Evolutionary conservation across 495 filamentous ascomycete species (phyloP).

Genomic region (Talaromyces trachyspermus): DNA sequence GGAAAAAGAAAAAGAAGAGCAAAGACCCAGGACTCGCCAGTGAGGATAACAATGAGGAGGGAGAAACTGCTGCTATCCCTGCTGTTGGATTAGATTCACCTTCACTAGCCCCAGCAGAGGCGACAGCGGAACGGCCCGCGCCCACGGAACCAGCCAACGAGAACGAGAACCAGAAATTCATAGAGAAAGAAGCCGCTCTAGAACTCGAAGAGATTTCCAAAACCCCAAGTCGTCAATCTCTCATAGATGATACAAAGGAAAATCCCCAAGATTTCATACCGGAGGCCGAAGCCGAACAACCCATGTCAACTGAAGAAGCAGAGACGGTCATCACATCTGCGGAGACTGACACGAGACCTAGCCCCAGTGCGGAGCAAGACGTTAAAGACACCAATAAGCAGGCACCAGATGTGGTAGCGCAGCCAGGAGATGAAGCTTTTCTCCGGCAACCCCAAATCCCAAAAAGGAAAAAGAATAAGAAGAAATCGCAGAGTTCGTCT

Average conservation of each 20-base stretch:
- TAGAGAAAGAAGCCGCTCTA: neutral
- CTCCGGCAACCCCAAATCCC: neutral
- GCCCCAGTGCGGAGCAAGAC: constrained; percentile 5
- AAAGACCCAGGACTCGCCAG: constrained; percentile 13
- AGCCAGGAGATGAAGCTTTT: constrained; percentile 9
- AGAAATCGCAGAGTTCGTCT: constrained; percentile 6
- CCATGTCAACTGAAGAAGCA: neutral
- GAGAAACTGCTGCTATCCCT: neutral
- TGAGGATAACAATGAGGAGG: constrained; percentile 5
- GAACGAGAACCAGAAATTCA: too few species aligned
- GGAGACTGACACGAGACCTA: constrained; percentile 3
- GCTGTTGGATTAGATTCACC: neutral
- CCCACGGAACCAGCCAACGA: neutral
- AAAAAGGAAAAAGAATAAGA: constrained; percentile 11
- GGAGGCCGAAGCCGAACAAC: neutral
- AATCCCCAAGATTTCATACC: constrained; percentile 2
- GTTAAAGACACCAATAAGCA: neutral
- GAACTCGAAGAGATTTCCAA: neutral
- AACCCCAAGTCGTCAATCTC: neutral
- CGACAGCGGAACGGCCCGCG: constrained; percentile 1
- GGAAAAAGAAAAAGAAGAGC: constrained; percentile 28
- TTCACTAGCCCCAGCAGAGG: neutral
- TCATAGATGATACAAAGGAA: neutral
- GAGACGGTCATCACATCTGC: constrained; percentile 3
- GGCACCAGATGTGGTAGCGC: constrained; percentile 4